These are phyloP conservation scores for Dittrichia graveolens DNA, from an alignment of 129 eudicot species.

Conservation along the genomic window DNA sequence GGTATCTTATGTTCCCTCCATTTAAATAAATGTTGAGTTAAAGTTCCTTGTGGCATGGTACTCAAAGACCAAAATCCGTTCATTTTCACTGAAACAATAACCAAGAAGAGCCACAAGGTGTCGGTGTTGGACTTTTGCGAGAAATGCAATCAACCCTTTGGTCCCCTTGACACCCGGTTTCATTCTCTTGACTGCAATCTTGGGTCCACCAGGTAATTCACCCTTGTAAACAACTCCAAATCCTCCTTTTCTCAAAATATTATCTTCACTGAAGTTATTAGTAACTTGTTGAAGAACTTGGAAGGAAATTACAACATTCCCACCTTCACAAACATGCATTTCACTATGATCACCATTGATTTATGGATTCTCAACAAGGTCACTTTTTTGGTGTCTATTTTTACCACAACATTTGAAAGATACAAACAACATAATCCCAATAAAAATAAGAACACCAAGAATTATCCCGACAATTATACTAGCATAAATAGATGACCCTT, in stretches of 20 bases:
- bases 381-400: constrained; percentile 50
- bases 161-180: constrained; percentile 51
- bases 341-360: constrained; percentile 62
- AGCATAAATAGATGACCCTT: constrained; percentile 34
- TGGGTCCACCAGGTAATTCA: constrained; percentile 57
- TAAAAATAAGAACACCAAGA: constrained; percentile 47
- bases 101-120: constrained; percentile 61
- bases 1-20: constrained; percentile 35
- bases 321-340: constrained; percentile 65
- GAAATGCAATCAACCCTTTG: constrained; percentile 60
- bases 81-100: constrained; percentile 54
- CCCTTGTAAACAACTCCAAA: constrained; percentile 66
- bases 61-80: constrained; percentile 67
- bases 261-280: constrained; percentile 49
- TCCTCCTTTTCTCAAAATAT: constrained; percentile 62
- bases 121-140: constrained; percentile 56
- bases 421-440: constrained; percentile 54
- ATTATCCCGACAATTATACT: constrained; percentile 55
- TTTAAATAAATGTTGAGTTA: constrained; percentile 55
- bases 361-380: constrained; percentile 54
- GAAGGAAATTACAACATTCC: constrained; percentile 63
- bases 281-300: constrained; percentile 60
- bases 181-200: constrained; percentile 68
- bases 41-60: constrained; percentile 66
- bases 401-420: constrained; percentile 54